phyloP scores from a whole-genome alignment of 441 rosid genomes.

The Bruguiera hainesii region DNA sequence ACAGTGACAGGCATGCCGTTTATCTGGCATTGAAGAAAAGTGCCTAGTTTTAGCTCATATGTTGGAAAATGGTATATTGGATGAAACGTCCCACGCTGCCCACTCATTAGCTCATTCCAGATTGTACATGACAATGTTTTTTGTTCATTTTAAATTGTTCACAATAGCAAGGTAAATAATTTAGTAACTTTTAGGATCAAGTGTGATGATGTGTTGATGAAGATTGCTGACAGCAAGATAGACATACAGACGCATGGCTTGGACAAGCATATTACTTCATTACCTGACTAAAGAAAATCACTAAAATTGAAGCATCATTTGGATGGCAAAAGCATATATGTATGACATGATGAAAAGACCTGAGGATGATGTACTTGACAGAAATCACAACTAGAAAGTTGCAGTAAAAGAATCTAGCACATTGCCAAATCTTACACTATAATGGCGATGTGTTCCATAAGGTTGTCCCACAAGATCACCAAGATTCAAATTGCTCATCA shows the following conservation, averaged over 20 bases:
- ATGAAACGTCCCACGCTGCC: too few relatives aligned
- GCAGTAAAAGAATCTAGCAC: neutral
- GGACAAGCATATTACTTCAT: neutral
- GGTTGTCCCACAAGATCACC: slow-evolving; percentile 71
- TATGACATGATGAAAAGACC: too few relatives aligned
- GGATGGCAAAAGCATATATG: too few relatives aligned
- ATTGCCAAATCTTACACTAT: slow-evolving; percentile 47
- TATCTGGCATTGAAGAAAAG: slow-evolving; percentile 39
- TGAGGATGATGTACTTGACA: too few relatives aligned
- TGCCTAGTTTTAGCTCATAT: neutral
- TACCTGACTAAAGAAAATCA: neutral
- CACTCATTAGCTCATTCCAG: too few relatives aligned
- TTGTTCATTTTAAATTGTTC: too few relatives aligned
- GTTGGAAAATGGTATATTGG: neutral
- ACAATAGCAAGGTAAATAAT: too few relatives aligned
- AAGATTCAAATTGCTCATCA: slow-evolving; percentile 59
- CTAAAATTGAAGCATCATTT: too few relatives aligned
- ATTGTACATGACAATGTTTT: too few relatives aligned
- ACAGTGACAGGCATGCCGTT: slow-evolving; percentile 77
- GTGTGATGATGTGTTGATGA: neutral
- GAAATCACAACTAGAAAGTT: slow-evolving; percentile 3
- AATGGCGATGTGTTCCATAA: slow-evolving; percentile 73
- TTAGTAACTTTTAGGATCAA: neutral
- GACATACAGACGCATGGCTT: neutral
- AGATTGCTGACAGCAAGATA: neutral